Evolutionary conservation across 2,329 filamentous ascomycete genomes (phyloP).

Genomic region (Tolypocladium amazonense): DNA sequence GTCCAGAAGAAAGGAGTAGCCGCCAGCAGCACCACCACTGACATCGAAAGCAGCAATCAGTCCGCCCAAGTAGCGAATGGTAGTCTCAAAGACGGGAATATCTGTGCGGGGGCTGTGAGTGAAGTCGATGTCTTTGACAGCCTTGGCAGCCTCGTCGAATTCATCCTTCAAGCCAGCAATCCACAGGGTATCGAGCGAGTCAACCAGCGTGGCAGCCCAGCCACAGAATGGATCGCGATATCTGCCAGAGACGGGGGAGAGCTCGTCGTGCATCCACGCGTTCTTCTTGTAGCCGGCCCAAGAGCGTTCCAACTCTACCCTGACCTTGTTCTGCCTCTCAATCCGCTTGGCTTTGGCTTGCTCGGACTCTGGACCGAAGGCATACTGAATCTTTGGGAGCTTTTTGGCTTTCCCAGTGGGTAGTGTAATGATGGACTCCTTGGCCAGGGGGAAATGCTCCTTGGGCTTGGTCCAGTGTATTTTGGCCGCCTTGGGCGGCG

Average conservation of each 20-base stretch:
- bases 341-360: constrained; percentile 51
- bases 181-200: constrained; percentile 75
- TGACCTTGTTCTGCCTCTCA: constrained; percentile 55
- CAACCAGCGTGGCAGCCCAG: constrained; percentile 82
- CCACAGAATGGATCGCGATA: constrained; percentile 77
- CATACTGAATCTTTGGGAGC: constrained; percentile 68
- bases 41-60: constrained; percentile 80
- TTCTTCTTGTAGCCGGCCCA: constrained; percentile 74
- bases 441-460: constrained; percentile 68
- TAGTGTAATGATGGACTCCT: constrained; percentile 60
- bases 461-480: constrained; percentile 64
- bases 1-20: constrained; percentile 57
- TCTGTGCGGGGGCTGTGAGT: constrained; percentile 54
- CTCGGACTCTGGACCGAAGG: constrained; percentile 56
- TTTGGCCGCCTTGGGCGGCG: constrained; percentile 6
- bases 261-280: constrained; percentile 81
- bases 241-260: constrained; percentile 58
- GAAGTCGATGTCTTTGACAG: constrained; percentile 70
- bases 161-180: constrained; percentile 73
- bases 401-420: constrained; percentile 59
- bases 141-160: constrained; percentile 66
- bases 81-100: constrained; percentile 89
- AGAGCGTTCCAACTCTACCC: constrained; percentile 61
- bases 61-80: constrained; percentile 83
- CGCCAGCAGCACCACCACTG: constrained; percentile 46